A percentile compares a stretch with the other conserved stretches of the same genome.
Evolutionary conservation across 1,139 yeast species (phyloP).

Genomic region (Geotrichum histeridarum): DNA sequence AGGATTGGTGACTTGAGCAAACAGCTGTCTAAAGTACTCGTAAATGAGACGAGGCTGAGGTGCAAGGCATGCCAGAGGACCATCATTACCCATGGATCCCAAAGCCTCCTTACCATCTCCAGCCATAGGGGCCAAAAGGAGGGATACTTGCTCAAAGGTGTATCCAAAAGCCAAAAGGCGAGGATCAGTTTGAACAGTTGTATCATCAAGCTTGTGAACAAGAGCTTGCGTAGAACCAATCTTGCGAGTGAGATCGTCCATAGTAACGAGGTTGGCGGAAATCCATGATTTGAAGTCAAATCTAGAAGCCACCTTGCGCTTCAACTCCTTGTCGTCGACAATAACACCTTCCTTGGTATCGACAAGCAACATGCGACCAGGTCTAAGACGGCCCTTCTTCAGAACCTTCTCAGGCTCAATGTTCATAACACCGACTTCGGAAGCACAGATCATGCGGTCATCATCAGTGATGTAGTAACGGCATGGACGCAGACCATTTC

Average conservation of each 20-base stretch:
- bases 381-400: conserved; percentile 89
- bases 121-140: conserved; percentile 91
- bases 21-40: conserved; percentile 91
- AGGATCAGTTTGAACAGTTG: conserved; percentile 67
- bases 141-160: conserved; percentile 82
- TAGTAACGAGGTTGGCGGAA: conserved; percentile 72
- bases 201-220: conserved; percentile 35
- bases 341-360: conserved; percentile 90
- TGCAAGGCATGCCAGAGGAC: conserved; percentile 89
- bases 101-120: conserved; percentile 84
- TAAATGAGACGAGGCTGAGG: conserved; percentile 86
- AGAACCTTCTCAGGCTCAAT: conserved; percentile 77
- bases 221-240: conserved; percentile 24
- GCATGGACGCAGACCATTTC: conserved; percentile 97
- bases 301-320: conserved; percentile 71
- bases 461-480: conserved; percentile 93
- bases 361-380: conserved; percentile 93
- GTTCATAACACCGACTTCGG: conserved; percentile 95
- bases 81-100: conserved; percentile 98
- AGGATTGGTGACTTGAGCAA: conserved; percentile 98
- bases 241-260: conserved; percentile 66
- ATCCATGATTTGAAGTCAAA: conserved; percentile 94
- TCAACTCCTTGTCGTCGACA: conserved; percentile 88
- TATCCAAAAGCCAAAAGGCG: conserved; percentile 83
- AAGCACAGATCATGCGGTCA: conserved; percentile 95